Percentiles rank a stretch among this genome's conserved stretches.
Conservation (phyloP, 129 eudicot genomes). For the Escallonia rubra region DNA sequence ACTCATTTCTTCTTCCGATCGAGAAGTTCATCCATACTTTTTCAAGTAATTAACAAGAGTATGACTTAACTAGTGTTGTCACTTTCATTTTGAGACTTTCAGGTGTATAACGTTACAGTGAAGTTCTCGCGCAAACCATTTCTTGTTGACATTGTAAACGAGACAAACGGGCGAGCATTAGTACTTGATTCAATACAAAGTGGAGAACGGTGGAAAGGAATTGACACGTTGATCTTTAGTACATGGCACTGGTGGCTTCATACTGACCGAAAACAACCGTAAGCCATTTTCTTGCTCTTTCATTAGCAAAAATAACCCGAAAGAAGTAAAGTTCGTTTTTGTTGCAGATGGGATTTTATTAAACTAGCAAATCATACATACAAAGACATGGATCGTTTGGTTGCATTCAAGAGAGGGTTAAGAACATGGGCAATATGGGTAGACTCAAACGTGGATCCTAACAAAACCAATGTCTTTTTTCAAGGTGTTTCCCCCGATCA, state of each 20-base stretch:
- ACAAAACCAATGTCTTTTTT: slow-evolving; percentile 34
- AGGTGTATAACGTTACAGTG: slow-evolving; percentile 31
- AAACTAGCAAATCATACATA: slow-evolving; percentile 10
- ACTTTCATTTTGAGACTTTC: not conserved
- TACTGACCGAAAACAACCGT: slow-evolving; percentile 44
- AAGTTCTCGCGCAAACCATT: slow-evolving; percentile 18
- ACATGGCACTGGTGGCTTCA: slow-evolving; percentile 62
- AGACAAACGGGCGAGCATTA: slow-evolving; percentile 21
- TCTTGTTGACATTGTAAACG: slow-evolving; percentile 26
- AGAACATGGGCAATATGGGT: slow-evolving; percentile 55
- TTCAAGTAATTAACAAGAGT: too few species aligned
- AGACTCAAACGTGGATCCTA: slow-evolving; percentile 25
- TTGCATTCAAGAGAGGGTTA: slow-evolving; percentile 40
- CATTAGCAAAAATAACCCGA: not conserved
- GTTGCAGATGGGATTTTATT: slow-evolving; percentile 37
- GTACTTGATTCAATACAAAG: slow-evolving; percentile 25
- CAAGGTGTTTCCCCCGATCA: slow-evolving; percentile 44
- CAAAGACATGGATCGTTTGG: slow-evolving; percentile 40
- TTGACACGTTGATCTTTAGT: slow-evolving; percentile 34
- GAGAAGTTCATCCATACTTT: too few species aligned
- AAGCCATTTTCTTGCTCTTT: not conserved
- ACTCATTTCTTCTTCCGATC: too few species aligned
- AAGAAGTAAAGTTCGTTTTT: not conserved
- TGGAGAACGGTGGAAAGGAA: slow-evolving; percentile 24
- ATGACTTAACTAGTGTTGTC: not conserved